phyloP scores from a whole-genome alignment of 176 grass and related monocot genomes.

The Oryza nivara region DNA sequence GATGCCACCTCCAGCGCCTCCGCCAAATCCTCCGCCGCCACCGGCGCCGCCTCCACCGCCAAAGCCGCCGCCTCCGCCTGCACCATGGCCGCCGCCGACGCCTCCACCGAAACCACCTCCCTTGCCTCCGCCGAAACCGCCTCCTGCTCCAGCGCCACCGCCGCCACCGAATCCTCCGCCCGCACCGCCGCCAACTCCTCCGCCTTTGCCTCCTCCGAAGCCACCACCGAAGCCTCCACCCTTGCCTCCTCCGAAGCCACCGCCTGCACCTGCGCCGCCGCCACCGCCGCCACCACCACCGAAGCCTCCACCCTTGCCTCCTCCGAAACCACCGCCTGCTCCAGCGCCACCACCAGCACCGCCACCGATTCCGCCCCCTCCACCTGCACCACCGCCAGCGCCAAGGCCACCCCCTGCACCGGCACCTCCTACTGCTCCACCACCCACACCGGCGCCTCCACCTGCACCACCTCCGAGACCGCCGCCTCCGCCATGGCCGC shows the following conservation, averaged over 20 bases:
- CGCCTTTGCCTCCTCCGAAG: neutral
- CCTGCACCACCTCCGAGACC: no score
- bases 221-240: neutral
- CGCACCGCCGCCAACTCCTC: no score
- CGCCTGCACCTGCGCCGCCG: neutral
- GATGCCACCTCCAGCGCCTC: neutral
- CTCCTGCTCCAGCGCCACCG: neutral
- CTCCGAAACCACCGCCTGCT: neutral
- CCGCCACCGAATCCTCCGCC: neutral
- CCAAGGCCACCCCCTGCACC: neutral
- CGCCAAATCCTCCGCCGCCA: neutral
- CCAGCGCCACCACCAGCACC: neutral
- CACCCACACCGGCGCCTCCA: no score
- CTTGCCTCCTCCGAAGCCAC: accelerated
- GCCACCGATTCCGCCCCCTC: neutral
- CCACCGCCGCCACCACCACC: neutral
- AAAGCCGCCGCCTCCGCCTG: neutral
- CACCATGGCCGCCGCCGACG: neutral
- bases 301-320: neutral
- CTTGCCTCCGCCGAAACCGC: neutral
- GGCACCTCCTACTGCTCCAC: neutral
- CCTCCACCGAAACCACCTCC: neutral
- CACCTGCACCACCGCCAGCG: neutral
- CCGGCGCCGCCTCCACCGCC: neutral
- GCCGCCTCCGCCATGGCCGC: no score